phyloP scores from a whole-genome alignment of 805 yeast species.

The Babjeviella inositovora region DNA sequence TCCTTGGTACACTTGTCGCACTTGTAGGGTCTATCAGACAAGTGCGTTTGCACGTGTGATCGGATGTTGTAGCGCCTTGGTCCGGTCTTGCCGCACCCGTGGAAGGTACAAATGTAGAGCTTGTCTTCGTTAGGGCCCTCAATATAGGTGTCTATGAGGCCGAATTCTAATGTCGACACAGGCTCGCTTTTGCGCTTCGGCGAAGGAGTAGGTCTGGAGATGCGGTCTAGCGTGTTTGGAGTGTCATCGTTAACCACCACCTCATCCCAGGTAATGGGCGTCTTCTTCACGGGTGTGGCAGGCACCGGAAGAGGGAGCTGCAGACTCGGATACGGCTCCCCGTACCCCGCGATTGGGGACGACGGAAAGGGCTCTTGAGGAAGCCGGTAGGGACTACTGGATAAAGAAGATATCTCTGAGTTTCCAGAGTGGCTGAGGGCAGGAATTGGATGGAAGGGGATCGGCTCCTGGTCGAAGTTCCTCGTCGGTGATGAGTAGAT shows the following conservation, averaged over 20 bases:
- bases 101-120: conserved; percentile 57
- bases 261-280: conserved; percentile 12
- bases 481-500: no score
- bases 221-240: conserved; percentile 8
- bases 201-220: conserved; percentile 20
- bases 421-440: background rate
- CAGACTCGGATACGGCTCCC: background rate
- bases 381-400: conserved; percentile 1
- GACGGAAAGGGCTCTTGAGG: background rate
- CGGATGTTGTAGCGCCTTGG: conserved; percentile 83
- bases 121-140: conserved; percentile 65
- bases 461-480: conserved; percentile 9
- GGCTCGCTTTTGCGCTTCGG: conserved; percentile 28
- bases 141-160: conserved; percentile 73
- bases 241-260: conserved; percentile 13
- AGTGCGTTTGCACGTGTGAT: conserved; percentile 92
- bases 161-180: conserved; percentile 70
- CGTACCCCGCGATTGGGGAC: conserved; percentile 2
- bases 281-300: conserved; percentile 3
- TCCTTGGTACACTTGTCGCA: conserved; percentile 69
- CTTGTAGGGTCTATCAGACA: conserved; percentile 82
- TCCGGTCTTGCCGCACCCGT: conserved; percentile 70
- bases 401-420: background rate
- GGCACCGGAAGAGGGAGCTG: background rate
- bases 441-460: background rate